Percentiles rank a stretch among this genome's conserved stretches.
These are phyloP conservation scores for Fragaria nilgerrensis DNA, from an alignment of 306 rosid species.

Conservation along the genomic window DNA sequence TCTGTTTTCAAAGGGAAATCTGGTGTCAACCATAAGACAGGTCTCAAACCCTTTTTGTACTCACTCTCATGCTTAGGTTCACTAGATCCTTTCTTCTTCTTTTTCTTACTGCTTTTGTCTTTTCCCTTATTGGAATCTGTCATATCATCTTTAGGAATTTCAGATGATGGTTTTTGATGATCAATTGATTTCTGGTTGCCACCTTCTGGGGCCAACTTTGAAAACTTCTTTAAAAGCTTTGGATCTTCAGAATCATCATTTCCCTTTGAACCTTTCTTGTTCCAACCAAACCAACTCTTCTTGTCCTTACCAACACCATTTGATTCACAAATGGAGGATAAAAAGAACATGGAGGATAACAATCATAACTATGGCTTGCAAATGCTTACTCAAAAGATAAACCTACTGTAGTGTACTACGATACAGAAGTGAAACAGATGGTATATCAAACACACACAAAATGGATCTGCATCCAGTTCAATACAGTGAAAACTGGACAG, in stretches of 20 bases:
- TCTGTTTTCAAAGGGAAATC: conserved; percentile 98
- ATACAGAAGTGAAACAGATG: no score
- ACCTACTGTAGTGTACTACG: background rate
- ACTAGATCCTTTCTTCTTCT: conserved; percentile 74
- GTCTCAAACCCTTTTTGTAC: conserved; percentile 97
- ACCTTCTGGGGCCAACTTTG: conserved; percentile 71
- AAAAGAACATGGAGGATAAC: background rate
- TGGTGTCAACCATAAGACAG: conserved; percentile 95
- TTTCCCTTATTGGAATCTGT: conserved; percentile 76
- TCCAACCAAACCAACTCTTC: conserved; percentile 99
- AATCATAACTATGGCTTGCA: background rate
- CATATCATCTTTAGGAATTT: conserved; percentile 55
- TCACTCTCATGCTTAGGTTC: conserved; percentile 91
- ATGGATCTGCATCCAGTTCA: background rate
- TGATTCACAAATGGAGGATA: conserved; percentile 53
- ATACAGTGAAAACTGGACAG: background rate
- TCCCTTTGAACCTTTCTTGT: conserved; percentile 67
- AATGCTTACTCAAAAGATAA: background rate
- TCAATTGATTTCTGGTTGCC: conserved; percentile 63
- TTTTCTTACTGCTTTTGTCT: conserved; percentile 75
- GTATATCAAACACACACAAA: no score
- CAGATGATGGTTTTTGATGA: conserved; percentile 68
- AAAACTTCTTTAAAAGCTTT: conserved; percentile 62
- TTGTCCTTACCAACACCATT: conserved; percentile 79
- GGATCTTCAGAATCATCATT: conserved; percentile 75